Conservation (phyloP, 2,329 filamentous ascomycete species). For the Parasarocladium wereldwijsianum region DNA sequence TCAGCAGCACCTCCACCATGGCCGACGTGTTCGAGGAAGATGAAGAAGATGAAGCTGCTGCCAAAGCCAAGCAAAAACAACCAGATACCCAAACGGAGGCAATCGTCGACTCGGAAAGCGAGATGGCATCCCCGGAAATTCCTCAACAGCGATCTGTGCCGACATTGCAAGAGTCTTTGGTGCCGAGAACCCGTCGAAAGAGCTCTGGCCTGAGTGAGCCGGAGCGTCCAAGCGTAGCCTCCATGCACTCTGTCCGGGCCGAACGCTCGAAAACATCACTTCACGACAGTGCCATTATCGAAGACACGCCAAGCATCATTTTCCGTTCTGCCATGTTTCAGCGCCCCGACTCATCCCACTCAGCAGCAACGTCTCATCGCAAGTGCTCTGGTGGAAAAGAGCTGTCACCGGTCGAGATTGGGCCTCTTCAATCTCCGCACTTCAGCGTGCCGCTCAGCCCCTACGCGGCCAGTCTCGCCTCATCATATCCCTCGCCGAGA, state of each 20-base stretch:
- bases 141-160: slow-evolving; percentile 10
- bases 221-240: slow-evolving; percentile 13
- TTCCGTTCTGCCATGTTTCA: slow-evolving; percentile 22
- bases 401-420: slow-evolving; percentile 34
- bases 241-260: slow-evolving; percentile 24
- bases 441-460: slow-evolving; percentile 43
- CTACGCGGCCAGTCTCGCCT: slow-evolving; percentile 46
- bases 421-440: slow-evolving; percentile 27
- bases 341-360: slow-evolving; percentile 21
- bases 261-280: slow-evolving; percentile 34
- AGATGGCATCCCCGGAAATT: slow-evolving; percentile 19
- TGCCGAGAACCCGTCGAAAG: slow-evolving; percentile 23
- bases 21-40: slow-evolving; percentile 80
- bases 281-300: slow-evolving; percentile 34
- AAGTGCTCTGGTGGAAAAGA: slow-evolving; percentile 27
- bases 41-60: slow-evolving; percentile 45
- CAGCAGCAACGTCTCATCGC: slow-evolving; percentile 29
- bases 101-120: slow-evolving; percentile 29
- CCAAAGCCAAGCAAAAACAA: slow-evolving; percentile 24
- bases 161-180: slow-evolving; percentile 10
- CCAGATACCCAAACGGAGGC: slow-evolving; percentile 26
- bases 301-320: slow-evolving; percentile 27
- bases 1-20: slow-evolving; percentile 59
- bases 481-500: slow-evolving; percentile 57
- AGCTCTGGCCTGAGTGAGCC: slow-evolving; percentile 29